Conservation (phyloP, 2,329 filamentous ascomycete genomes). For the Aspergillus candidus region DNA sequence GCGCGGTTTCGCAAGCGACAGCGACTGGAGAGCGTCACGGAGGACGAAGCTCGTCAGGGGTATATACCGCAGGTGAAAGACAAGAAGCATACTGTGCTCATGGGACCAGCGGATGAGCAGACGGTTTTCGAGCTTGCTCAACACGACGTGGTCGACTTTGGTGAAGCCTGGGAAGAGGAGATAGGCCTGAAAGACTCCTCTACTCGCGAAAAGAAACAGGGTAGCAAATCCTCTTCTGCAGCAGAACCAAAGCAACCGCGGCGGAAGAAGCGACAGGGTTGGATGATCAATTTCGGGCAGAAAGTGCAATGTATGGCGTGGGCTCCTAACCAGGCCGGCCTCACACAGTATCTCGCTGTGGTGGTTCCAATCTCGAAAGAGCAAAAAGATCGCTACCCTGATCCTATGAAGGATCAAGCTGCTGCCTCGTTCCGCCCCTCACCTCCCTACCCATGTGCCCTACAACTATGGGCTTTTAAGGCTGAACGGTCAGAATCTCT, state of each 20-base stretch:
- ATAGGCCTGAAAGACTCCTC: conserved; percentile 9
- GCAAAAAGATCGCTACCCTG: conserved; percentile 29
- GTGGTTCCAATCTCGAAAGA: conserved; percentile 35
- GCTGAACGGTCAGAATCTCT: conserved; percentile 25
- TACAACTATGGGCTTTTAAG: conserved; percentile 56
- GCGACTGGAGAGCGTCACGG: conserved; percentile 26
- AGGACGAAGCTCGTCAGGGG: conserved; percentile 28
- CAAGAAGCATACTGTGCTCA: conserved; percentile 41
- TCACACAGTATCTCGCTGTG: conserved; percentile 53
- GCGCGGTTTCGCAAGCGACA: conserved; percentile 41
- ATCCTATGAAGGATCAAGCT: conserved; percentile 25
- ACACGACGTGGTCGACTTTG: conserved; percentile 41
- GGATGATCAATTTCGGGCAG: conserved; percentile 52
- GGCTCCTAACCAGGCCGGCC: conserved; percentile 40
- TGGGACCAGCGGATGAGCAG: conserved; percentile 46
- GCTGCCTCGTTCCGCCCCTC: conserved; percentile 49
- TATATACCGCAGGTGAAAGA: conserved; percentile 38
- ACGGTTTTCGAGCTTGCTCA: conserved; percentile 38
- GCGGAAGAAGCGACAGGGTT: conserved; percentile 37
- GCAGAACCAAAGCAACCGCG: conserved; percentile 3
- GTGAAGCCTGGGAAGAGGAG: conserved; percentile 37
- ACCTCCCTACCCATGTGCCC: conserved; percentile 42
- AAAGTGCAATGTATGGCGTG: conserved; percentile 47
- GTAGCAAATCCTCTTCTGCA: background rate
- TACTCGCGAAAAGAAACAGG: background rate